These are phyloP conservation scores for Pleurostoma richardsiae DNA, from an alignment of 2,329 filamentous ascomycete species.

Conservation along the genomic window DNA sequence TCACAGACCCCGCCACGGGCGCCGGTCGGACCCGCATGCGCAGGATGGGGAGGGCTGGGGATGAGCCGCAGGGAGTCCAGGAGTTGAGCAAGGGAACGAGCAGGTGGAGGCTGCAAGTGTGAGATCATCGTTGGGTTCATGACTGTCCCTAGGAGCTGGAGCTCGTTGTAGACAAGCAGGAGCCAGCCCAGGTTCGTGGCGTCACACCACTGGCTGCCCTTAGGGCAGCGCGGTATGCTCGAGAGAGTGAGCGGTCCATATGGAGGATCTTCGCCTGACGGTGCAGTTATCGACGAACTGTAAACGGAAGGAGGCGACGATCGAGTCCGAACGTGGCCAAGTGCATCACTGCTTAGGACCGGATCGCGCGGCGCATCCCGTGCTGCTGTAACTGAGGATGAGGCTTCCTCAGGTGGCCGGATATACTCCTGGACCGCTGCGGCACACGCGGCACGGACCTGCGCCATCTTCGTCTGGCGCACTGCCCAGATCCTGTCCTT, in stretches of 20 bases:
- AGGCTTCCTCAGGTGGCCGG: slow-evolving; percentile 8
- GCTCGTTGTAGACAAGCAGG: slow-evolving; percentile 44
- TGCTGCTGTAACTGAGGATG: neutral
- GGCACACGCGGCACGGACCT: slow-evolving; percentile 41
- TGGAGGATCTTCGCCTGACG: neutral
- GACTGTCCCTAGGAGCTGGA: slow-evolving; percentile 36
- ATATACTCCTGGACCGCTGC: slow-evolving; percentile 41
- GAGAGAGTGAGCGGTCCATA: slow-evolving; percentile 23
- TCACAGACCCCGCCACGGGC: slow-evolving; percentile 39
- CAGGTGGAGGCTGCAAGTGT: slow-evolving; percentile 16
- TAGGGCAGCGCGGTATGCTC: slow-evolving; percentile 40
- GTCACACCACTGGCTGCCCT: slow-evolving; percentile 44
- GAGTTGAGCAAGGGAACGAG: slow-evolving; percentile 37
- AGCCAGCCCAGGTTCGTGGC: slow-evolving; percentile 49
- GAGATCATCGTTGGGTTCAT: slow-evolving; percentile 22
- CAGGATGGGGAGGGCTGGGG: slow-evolving; percentile 34
- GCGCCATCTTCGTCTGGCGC: slow-evolving; percentile 42
- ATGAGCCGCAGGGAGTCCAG: slow-evolving; percentile 36
- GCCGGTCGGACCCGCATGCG: slow-evolving; percentile 17
- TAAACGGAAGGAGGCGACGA: too few species aligned
- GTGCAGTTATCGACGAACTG: neutral
- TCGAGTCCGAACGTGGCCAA: neutral
- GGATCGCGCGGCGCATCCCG: neutral
- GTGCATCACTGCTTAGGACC: neutral
- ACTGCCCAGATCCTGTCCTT: slow-evolving; percentile 44